phyloP scores from a whole-genome alignment of 345 rosid genomes.

The Eucalyptus microcorys region DNA sequence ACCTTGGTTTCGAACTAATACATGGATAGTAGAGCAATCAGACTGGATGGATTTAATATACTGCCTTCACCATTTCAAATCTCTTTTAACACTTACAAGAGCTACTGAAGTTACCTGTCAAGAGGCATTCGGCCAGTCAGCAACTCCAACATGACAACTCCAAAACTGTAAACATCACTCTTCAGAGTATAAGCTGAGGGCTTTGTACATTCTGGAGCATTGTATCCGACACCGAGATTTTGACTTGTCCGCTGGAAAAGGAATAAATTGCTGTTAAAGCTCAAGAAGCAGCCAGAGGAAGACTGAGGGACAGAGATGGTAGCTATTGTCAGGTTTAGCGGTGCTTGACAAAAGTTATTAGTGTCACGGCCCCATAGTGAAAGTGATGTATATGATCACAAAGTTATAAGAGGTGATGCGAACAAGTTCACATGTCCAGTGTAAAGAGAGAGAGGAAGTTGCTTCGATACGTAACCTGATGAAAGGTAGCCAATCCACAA shows the following conservation, averaged over 20 bases:
- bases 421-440: background rate
- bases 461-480: constrained; percentile 27
- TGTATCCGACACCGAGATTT: constrained; percentile 84
- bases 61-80: background rate
- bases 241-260: constrained; percentile 65
- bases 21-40: background rate
- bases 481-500: constrained; percentile 71
- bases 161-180: constrained; percentile 90
- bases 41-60: background rate
- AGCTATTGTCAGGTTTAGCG: background rate
- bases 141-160: constrained; percentile 92
- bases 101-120: constrained; percentile 35
- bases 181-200: constrained; percentile 68
- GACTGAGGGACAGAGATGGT: background rate
- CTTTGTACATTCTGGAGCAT: constrained; percentile 81
- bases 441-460: background rate
- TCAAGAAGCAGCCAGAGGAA: background rate
- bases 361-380: background rate
- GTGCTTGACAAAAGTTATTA: background rate
- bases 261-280: background rate
- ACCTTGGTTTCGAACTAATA: background rate
- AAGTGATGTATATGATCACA: background rate
- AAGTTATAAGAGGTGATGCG: background rate
- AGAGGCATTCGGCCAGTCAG: constrained; percentile 78
- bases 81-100: background rate